Percentiles rank a stretch among this genome's conserved stretches.
These are phyloP conservation scores for Trichoderma erinaceum DNA, from an alignment of 495 filamentous ascomycete species.

Conservation along the genomic window DNA sequence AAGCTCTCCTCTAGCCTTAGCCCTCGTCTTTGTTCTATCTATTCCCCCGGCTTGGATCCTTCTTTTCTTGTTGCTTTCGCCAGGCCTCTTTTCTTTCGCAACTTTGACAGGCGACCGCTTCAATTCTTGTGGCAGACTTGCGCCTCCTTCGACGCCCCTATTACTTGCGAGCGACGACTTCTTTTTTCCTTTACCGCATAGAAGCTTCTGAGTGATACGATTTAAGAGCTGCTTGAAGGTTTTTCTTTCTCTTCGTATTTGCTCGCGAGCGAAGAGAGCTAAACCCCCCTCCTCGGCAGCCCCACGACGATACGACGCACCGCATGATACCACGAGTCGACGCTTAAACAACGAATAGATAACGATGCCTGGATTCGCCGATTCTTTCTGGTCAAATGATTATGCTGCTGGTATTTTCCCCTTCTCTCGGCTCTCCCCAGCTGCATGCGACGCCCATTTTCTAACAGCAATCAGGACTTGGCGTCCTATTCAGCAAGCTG, in stretches of 20 bases:
- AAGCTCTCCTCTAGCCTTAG: neutral
- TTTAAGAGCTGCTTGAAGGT: neutral
- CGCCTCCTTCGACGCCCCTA: neutral
- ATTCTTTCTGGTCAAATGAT: slow-evolving; percentile 93
- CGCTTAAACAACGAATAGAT: neutral
- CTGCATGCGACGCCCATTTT: slow-evolving; percentile 11
- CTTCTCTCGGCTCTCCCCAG: slow-evolving; percentile 9
- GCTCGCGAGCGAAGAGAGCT: neutral
- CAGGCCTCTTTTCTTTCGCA: neutral
- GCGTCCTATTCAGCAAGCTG: slow-evolving; percentile 93
- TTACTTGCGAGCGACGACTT: neutral
- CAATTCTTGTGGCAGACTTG: neutral
- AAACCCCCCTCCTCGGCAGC: neutral
- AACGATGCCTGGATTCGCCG: slow-evolving; percentile 77
- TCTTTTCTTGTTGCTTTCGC: neutral
- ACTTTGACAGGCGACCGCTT: neutral
- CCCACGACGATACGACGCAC: slow-evolving; percentile 3
- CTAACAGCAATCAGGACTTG: slow-evolving; percentile 54
- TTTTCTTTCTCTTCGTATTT: neutral
- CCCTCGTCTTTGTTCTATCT: neutral
- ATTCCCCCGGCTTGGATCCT: neutral
- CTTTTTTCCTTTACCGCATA: neutral
- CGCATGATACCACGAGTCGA: neutral
- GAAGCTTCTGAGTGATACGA: neutral
- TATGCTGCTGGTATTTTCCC: slow-evolving; percentile 69